phyloP scores from a whole-genome alignment of 495 filamentous ascomycete species.

The Penicillium taxi region DNA sequence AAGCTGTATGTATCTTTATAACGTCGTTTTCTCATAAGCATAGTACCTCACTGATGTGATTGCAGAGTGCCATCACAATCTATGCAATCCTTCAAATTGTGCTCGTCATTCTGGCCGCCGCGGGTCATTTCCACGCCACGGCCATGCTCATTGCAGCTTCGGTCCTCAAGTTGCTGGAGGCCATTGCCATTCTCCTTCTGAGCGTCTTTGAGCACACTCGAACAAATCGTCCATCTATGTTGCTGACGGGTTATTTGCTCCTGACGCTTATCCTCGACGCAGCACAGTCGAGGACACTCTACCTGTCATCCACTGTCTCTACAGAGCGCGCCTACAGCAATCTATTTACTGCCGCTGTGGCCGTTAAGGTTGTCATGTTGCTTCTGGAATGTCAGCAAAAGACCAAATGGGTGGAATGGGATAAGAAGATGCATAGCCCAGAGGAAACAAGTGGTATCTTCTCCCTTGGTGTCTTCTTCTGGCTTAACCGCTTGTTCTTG shows the following conservation, averaged over 20 bases:
- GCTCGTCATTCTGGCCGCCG: slow-evolving; percentile 21
- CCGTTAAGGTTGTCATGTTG: slow-evolving; percentile 32
- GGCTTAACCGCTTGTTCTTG: not conserved
- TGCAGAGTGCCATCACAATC: too few relatives aligned
- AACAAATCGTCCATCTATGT: slow-evolving; percentile 30
- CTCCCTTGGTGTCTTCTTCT: slow-evolving; percentile 1
- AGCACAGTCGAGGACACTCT: slow-evolving; percentile 33
- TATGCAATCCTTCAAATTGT: slow-evolving; percentile 28
- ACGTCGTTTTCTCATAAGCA: not conserved
- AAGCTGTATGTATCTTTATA: slow-evolving; percentile 29
- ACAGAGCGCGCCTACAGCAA: slow-evolving; percentile 16
- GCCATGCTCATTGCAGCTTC: slow-evolving; percentile 23
- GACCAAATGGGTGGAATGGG: not conserved
- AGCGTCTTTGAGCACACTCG: slow-evolving; percentile 29
- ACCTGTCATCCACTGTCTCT: slow-evolving; percentile 19
- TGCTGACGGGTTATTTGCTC: slow-evolving; percentile 34
- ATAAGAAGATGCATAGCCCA: slow-evolving; percentile 13
- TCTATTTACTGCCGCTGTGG: slow-evolving; percentile 32
- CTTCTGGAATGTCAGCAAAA: slow-evolving; percentile 5
- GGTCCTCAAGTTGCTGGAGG: slow-evolving; percentile 23
- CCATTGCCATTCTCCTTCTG: slow-evolving; percentile 23
- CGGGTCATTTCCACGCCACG: slow-evolving; percentile 17
- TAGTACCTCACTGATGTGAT: too few relatives aligned
- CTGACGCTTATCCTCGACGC: slow-evolving; percentile 35
- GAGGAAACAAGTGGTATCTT: slow-evolving; percentile 31